Evolutionary conservation across 2,329 filamentous ascomycete genomes (phyloP), one percentile per base, ranked within the genome.

Genomic region (Geosmithia morbida): DNA sequence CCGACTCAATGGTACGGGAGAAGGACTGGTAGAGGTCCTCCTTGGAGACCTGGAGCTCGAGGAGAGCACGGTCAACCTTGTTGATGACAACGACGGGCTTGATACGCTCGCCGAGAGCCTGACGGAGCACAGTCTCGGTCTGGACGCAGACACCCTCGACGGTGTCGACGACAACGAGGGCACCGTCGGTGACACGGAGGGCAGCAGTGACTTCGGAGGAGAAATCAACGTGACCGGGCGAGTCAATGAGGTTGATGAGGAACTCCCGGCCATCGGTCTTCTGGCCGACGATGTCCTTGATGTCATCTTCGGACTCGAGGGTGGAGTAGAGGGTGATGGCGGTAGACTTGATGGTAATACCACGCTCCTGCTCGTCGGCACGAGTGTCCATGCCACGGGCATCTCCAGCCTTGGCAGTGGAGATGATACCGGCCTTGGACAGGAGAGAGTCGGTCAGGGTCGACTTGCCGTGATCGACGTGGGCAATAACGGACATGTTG

Each of bases 401-500:
- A 68, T 94, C 87, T 72, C 92, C 92, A 62, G 92, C 92, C 77
- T 97, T 97, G 62, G 87, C 87, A 61, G 87, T 86, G 61, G 92
- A 97, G 68, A 98, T 96, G 67, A 98, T 98, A 90, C 92, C 92
- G 65, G 90, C 90, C 76, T 94, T 92, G 76, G 94, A 88, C 67
- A 98, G 85, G 58, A 98, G 87, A 62, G 92, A 97, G 75, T 98
- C 92, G 82, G 90, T 96, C 64, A 98, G 81, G 68, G 92, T 98
- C 62, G 92, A 98, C 76, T 98, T 98, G 78, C 92, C 92, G 82
- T 98, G 92, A 74, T 98, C 92, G 83, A 98, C 89, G 78, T 98
- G 92, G 71, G 92, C 92, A 87, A 97, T 97, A 71, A 98, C 92
- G 76, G 88, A 96, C 90, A 96, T 97, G 83, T 97, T 97, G 72